phyloP scores from a whole-genome alignment of 163 green algal species.

The Chloromonas sp. region DNA sequence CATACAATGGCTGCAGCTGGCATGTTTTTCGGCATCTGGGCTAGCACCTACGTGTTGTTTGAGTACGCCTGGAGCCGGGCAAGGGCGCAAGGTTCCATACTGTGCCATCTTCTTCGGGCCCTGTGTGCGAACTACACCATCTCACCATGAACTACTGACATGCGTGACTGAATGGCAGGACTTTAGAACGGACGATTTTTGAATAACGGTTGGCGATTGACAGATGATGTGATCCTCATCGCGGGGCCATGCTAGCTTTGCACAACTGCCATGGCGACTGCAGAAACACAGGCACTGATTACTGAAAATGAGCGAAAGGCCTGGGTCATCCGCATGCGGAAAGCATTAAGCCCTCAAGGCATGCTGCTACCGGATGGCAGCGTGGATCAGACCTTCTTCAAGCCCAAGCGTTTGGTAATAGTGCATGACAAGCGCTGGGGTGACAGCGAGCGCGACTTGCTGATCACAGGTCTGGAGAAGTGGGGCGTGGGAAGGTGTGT shows the following conservation, averaged over 20 bases:
- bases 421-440: constrained; percentile 62
- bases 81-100: not conserved
- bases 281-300: too few relatives aligned
- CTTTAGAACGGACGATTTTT: too few relatives aligned
- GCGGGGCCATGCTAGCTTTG: too few relatives aligned
- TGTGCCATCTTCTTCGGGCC: too few relatives aligned
- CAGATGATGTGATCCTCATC: too few relatives aligned
- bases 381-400: constrained; percentile 78
- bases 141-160: too few relatives aligned
- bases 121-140: too few relatives aligned
- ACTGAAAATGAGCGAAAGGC: constrained; percentile 16
- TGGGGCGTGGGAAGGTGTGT: constrained; percentile 57
- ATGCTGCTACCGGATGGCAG: constrained; percentile 53
- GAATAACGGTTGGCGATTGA: too few relatives aligned
- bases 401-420: constrained; percentile 59
- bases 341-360: constrained; percentile 46
- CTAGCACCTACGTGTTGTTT: not conserved
- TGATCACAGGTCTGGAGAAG: constrained; percentile 63
- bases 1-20: too few relatives aligned
- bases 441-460: constrained; percentile 35
- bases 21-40: too few relatives aligned
- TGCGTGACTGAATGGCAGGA: too few relatives aligned
- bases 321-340: constrained; percentile 54
- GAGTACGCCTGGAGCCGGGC: not conserved
- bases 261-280: too few relatives aligned